phyloP scores from a whole-genome alignment of 768 basidiomycete genomes.

The Dictyophora rubrovolvata region DNA sequence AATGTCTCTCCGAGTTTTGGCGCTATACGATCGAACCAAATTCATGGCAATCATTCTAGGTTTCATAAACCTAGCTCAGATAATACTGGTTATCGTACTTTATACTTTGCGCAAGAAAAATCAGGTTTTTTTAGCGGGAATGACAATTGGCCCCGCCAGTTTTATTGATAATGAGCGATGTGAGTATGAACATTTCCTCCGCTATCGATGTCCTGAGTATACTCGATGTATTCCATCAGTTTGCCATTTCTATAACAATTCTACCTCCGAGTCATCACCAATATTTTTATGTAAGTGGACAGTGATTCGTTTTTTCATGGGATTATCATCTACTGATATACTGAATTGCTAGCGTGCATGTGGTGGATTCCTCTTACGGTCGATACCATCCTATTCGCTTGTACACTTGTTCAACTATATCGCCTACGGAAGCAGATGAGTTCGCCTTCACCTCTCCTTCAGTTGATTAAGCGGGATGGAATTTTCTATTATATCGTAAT shows the following conservation, averaged over 20 bases:
- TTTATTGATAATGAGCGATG: too few relatives aligned
- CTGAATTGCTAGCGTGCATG: not conserved
- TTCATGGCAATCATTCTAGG: not conserved
- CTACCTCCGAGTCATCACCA: too few relatives aligned
- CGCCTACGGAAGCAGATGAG: not conserved
- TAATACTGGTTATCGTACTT: not conserved
- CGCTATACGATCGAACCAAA: not conserved
- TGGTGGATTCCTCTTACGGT: not conserved
- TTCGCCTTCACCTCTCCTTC: not conserved
- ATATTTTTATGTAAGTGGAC: too few relatives aligned
- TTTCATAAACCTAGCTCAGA: not conserved
- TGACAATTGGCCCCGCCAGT: too few relatives aligned
- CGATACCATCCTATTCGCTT: not conserved
- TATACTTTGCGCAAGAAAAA: not conserved
- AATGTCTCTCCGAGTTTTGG: not conserved
- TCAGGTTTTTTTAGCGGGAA: not conserved
- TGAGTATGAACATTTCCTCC: too few relatives aligned
- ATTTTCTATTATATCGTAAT: not conserved
- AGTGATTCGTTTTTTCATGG: too few relatives aligned
- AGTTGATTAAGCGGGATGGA: not conserved
- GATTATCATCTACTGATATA: not conserved
- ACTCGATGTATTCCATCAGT: too few relatives aligned
- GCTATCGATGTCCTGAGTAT: too few relatives aligned
- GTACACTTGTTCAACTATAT: not conserved
- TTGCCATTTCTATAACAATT: too few relatives aligned